A percentile compares a stretch with the other conserved stretches of the same genome.
phyloP scores from a whole-genome alignment of 495 filamentous ascomycete genomes.

The Glonium stellatum region DNA sequence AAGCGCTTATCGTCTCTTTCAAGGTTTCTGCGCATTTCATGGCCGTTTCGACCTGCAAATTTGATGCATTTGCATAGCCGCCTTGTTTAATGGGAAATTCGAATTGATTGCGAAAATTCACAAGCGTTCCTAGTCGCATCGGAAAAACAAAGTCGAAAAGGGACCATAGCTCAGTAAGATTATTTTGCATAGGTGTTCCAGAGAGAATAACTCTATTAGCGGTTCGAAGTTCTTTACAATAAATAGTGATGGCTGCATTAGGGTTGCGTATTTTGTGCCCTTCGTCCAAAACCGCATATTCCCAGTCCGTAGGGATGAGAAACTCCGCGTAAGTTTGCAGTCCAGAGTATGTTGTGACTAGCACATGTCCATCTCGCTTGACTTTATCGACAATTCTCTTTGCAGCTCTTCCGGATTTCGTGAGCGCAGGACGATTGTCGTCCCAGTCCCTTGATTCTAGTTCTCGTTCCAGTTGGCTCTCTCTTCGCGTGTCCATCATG shows the following conservation, averaged over 20 bases:
- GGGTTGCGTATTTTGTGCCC: conserved; percentile 97
- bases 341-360: conserved; percentile 91
- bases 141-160: conserved; percentile 95
- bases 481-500: conserved; percentile 74
- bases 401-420: conserved; percentile 53
- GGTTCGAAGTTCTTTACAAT: conserved; percentile 85
- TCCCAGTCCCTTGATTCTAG: conserved; percentile 43
- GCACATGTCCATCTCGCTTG: conserved; percentile 77
- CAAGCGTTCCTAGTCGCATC: conserved; percentile 86
- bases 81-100: conserved; percentile 87
- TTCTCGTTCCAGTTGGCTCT: conserved; percentile 65
- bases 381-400: conserved; percentile 76
- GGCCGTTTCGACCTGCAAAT: conserved; percentile 85
- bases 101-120: conserved; percentile 81
- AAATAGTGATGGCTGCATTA: conserved; percentile 82
- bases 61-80: conserved; percentile 88
- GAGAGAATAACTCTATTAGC: conserved; percentile 87
- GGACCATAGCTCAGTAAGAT: conserved; percentile 92
- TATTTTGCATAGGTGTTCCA: conserved; percentile 97
- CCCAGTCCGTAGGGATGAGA: conserved; percentile 77
- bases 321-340: conserved; percentile 77
- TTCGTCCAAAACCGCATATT: conserved; percentile 90
- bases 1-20: conserved; percentile 85
- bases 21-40: conserved; percentile 83
- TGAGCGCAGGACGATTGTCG: conserved; percentile 38